Percentiles rank a stretch among this genome's conserved stretches.
These are phyloP conservation scores for Eimeria acervulina DNA, from an alignment of 169 alveolate species.

Conservation along the genomic window DNA sequence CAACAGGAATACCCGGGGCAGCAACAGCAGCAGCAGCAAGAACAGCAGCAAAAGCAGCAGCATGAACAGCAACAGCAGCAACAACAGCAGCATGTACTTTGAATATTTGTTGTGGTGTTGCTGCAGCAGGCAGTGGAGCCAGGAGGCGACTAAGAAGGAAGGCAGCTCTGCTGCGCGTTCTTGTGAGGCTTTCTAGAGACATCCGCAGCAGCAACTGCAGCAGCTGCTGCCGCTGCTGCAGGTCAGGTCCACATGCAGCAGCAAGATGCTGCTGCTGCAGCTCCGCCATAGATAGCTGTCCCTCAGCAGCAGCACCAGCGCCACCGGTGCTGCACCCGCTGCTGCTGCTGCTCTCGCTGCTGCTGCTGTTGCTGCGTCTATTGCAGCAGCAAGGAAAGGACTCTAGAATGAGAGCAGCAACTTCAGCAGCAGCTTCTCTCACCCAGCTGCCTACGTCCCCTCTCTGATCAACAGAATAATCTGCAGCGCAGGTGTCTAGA, in stretches of 20 bases:
- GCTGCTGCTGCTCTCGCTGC: no score
- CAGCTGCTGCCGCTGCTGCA: constrained; percentile 60
- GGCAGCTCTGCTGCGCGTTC: constrained; percentile 76
- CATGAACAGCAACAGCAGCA: background rate
- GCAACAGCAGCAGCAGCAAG: background rate
- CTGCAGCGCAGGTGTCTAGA: constrained; percentile 47
- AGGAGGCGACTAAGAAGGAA: constrained; percentile 63
- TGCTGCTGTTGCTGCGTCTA: no score
- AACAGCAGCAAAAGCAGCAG: background rate
- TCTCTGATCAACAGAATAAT: constrained; percentile 53
- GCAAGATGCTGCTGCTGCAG: constrained; percentile 26
- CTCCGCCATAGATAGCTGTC: background rate
- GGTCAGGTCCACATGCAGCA: background rate
- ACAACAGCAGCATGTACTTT: background rate
- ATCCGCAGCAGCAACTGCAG: constrained; percentile 53
- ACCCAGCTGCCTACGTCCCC: constrained; percentile 96
- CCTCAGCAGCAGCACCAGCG: background rate
- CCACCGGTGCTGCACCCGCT: no score
- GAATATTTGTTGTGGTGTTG: background rate
- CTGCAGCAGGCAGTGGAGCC: constrained; percentile 46
- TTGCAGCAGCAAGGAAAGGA: background rate
- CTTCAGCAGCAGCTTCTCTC: constrained; percentile 92
- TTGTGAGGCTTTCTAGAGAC: constrained; percentile 49
- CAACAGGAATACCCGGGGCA: background rate
- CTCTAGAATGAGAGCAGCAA: constrained; percentile 78